These are phyloP conservation scores for Amanita pseudoporphyria DNA, from an alignment of 768 basidiomycete species.

Conservation along the genomic window DNA sequence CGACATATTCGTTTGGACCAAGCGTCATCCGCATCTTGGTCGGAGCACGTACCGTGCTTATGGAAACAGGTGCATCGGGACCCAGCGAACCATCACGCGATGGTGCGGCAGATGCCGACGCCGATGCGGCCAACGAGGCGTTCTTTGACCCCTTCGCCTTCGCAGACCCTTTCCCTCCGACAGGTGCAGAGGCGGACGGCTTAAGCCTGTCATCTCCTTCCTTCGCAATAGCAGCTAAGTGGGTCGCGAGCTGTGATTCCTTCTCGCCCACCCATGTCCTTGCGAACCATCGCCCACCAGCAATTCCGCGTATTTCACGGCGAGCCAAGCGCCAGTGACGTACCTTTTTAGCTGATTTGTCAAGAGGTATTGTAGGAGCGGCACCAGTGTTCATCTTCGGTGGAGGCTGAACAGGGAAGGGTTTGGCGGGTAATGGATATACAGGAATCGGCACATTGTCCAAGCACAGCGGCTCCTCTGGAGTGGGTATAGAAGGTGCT, in stretches of 20 bases:
- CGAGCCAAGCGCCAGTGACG: constrained; percentile 69
- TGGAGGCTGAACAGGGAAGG: constrained; percentile 73
- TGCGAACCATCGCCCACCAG: constrained; percentile 75
- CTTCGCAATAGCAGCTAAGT: constrained; percentile 21
- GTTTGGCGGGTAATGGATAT: constrained; percentile 75
- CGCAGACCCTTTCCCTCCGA: constrained; percentile 26
- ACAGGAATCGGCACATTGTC: constrained; percentile 56
- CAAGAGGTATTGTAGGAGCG: constrained; percentile 57
- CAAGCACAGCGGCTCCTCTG: constrained; percentile 38
- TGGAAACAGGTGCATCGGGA: constrained; percentile 29
- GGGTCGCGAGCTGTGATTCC: constrained; percentile 53
- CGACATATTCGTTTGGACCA: constrained; percentile 6
- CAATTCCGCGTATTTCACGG: constrained; percentile 74
- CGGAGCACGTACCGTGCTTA: constrained; percentile 34
- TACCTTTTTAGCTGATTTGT: constrained; percentile 49
- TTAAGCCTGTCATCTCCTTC: constrained; percentile 28
- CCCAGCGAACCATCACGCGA: constrained; percentile 49
- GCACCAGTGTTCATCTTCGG: constrained; percentile 69
- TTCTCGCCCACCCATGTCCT: constrained; percentile 81
- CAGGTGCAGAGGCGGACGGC: constrained; percentile 37
- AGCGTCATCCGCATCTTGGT: constrained; percentile 52
- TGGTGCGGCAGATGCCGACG: constrained; percentile 36
- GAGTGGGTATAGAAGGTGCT: constrained; percentile 19
- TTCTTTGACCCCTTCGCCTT: constrained; percentile 34
- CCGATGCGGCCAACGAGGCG: constrained; percentile 22